These are phyloP conservation scores for Salinomyces thailandicus DNA, from an alignment of 2,329 filamentous ascomycete genomes.

Conservation along the genomic window DNA sequence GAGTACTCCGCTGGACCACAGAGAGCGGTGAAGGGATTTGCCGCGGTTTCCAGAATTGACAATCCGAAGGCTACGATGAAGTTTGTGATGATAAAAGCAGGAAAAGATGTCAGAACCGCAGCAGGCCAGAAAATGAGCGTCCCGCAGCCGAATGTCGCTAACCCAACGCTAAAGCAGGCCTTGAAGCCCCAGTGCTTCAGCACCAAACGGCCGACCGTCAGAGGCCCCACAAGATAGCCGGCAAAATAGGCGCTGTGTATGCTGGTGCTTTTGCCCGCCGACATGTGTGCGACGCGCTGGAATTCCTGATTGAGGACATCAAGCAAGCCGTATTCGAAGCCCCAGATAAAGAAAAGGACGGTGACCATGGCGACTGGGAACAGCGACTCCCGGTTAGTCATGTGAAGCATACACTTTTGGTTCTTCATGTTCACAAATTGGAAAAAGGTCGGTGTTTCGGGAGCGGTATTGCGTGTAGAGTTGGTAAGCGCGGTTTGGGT, in stretches of 20 bases:
- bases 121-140: slow-evolving; percentile 55
- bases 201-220: slow-evolving; percentile 52
- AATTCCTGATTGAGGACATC: slow-evolving; percentile 69
- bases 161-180: slow-evolving; percentile 48
- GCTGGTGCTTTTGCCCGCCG: slow-evolving; percentile 51
- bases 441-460: slow-evolving; percentile 48
- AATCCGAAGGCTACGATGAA: slow-evolving; percentile 52
- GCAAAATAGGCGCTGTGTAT: slow-evolving; percentile 62
- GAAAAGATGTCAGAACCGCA: slow-evolving; percentile 50
- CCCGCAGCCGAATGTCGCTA: slow-evolving; percentile 53
- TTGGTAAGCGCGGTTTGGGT: slow-evolving; percentile 31
- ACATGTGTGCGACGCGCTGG: slow-evolving; percentile 52
- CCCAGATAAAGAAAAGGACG: slow-evolving; percentile 79
- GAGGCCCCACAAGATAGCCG: slow-evolving; percentile 59
- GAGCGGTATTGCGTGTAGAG: slow-evolving; percentile 27
- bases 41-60: slow-evolving; percentile 49
- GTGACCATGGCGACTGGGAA: slow-evolving; percentile 67
- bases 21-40: slow-evolving; percentile 52
- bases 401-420: slow-evolving; percentile 60
- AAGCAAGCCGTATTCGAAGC: slow-evolving; percentile 77
- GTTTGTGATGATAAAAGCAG: slow-evolving; percentile 51
- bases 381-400: slow-evolving; percentile 53
- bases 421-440: slow-evolving; percentile 63
- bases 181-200: slow-evolving; percentile 53
- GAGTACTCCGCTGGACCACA: slow-evolving; percentile 51